Base-by-base conservation (phyloP, 371 early-diverging fungal species). In the Lichtheimia ornata region DNA sequence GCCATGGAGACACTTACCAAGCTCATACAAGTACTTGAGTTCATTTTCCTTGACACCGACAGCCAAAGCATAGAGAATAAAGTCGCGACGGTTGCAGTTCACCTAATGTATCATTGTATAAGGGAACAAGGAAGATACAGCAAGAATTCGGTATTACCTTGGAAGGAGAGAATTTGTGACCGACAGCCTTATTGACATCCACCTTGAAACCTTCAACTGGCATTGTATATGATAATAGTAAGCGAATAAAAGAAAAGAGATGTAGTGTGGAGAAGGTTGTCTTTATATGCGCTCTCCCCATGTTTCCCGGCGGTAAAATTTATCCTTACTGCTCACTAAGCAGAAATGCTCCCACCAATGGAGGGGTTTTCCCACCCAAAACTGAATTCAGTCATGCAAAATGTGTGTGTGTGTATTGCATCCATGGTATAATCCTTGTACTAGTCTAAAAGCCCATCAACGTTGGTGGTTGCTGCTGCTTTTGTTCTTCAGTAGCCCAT, bases 31-130 rank as follows among this genome's bases (percentile, higher is more conserved):
- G 60, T 74, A 90, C 47, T 73, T 70, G 41, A 84, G 75, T 52
- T 89, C 88, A 28, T 79, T 75, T 54, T 78, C 79, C 30, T 73
- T 72, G 60, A 82, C 77, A 24, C 88, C 88, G 43, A 90, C 82
- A 9, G 84, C 79, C 44, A 87, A 64, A 5, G 90, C 87, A 63
- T 90, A 90, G 50, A 90, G 80, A 58, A 86, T 70, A 12, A 86
- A 73, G 64, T 90, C 90, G 24, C 88, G 77, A 3, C 81, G 70
- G 63, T 84, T 89, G 70, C 80, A 89, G 42, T 61, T 30, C 50
- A 86, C 83, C 62, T 77, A 53, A 22, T 4, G 47, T 11, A 47
- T 18, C 22, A 22, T 22, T 22, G 17, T 47, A 47, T 47, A 22
- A 17, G 47, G 7, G 2, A 0, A 47, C 9, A 22, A 47, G 47